A percentile compares a stretch with the other conserved stretches of the same genome.
Evolutionary conservation across 2,329 filamentous ascomycete species (phyloP).

Genomic region (Scedosporium dehoogii): DNA sequence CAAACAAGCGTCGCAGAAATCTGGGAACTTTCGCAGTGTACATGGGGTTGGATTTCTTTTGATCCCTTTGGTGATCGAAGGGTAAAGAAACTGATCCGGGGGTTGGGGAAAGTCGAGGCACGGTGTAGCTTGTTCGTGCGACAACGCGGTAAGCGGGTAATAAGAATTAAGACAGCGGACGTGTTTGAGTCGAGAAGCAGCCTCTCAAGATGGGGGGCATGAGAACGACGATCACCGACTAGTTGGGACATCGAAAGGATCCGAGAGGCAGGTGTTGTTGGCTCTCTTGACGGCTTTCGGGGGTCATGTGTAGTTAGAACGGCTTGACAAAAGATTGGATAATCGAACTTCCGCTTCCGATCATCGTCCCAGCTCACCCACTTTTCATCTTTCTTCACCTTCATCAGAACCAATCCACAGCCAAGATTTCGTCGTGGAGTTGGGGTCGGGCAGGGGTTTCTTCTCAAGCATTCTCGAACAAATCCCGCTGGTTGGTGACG

Average conservation of each 20-base stretch:
- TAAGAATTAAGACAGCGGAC: neutral
- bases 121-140: neutral
- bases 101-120: neutral
- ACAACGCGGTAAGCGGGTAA: constrained; percentile 6
- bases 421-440: neutral
- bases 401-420: neutral
- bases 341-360: neutral
- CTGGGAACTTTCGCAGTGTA: neutral
- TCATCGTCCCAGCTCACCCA: neutral
- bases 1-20: neutral
- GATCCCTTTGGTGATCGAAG: neutral
- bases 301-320: neutral
- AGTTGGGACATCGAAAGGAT: neutral
- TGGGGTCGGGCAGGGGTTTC: neutral
- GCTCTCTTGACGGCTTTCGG: neutral
- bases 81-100: neutral
- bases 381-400: neutral
- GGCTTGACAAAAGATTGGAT: neutral
- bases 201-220: neutral
- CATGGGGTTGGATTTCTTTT: neutral
- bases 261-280: neutral
- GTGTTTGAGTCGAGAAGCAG: neutral
- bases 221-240: neutral
- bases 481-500: neutral
- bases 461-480: neutral